Base-by-base conservation (phyloP, 129 eudicot species). In the Calendula officinalis region DNA sequence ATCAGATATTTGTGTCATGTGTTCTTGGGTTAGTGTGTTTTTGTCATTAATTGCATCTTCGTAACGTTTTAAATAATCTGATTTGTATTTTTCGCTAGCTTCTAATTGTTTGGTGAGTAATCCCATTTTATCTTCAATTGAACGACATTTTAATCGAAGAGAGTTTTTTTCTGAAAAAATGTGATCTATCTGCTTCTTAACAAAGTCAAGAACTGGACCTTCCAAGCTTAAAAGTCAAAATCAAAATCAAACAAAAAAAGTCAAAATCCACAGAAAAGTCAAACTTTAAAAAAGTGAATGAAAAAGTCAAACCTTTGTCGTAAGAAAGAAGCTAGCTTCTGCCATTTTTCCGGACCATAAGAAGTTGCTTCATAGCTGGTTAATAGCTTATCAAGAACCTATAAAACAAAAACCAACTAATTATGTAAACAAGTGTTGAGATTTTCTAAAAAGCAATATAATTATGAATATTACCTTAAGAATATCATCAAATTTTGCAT, bases 271-370 rank as follows among this genome's bases (percentile, higher is more conserved):
- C 6, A 57, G 37, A 66, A 53, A 58, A 56, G 27, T 14, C 8
- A 36, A 36, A 45, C 6, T 57, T 22, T 11, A 33, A 39, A 35
- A 61, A 52, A 42, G 27, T 0, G 5, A 16, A 62, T 14, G 30
- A 22, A 61, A 10, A 22, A 22, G 13, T 27, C 33, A 35, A 78
- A 94, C 99, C 99, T 89, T 67, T 94, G 95, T 8, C 80, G 87
- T 61, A 94, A 67, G 68, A 88, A 94, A 5, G 66, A 56, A 39
- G 84, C 71, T 58, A 81, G 78, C 72, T 94, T 94, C 66, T 66
- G 75, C 86, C 91, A 88, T 73, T 94, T 94, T 62, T 84, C 95
- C 33, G 99, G 99, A 68, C 99, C 99, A 71, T 94, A 90, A 54
- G 83, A 80, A 50, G 89, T 73, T 54, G 83, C 67, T 70, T 89